Conservation (phyloP, 2,329 filamentous ascomycete genomes). For the Achaetomium macrosporum region DNA sequence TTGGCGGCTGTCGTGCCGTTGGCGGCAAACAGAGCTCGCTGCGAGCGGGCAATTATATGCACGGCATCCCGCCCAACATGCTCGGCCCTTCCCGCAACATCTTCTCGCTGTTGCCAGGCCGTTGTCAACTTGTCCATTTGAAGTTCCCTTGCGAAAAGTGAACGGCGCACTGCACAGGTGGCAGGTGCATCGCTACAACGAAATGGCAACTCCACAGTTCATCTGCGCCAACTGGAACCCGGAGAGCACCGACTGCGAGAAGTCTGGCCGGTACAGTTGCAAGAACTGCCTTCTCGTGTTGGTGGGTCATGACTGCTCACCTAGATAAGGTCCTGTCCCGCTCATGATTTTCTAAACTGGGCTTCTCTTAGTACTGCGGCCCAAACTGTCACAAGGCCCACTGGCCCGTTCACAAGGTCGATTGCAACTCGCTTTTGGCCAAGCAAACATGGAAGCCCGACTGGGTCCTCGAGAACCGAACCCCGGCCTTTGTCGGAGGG, state of each 20-base stretch:
- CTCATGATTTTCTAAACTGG: background rate
- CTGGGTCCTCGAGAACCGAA: background rate
- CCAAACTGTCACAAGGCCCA: constrained; percentile 3
- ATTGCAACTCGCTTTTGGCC: background rate
- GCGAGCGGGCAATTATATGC: no score
- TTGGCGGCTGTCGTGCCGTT: no score
- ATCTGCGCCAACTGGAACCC: background rate
- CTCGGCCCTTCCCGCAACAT: no score
- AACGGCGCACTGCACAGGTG: no score
- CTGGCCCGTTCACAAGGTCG: background rate
- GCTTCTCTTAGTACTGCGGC: background rate
- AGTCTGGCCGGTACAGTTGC: background rate
- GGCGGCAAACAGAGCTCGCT: no score
- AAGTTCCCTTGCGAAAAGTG: no score
- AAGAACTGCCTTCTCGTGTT: background rate
- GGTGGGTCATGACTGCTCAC: background rate
- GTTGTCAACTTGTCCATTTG: no score
- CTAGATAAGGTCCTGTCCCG: no score
- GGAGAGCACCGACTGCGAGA: background rate
- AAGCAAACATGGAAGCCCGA: background rate
- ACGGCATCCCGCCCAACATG: no score
- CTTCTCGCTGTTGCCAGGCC: no score
- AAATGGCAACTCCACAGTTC: background rate
- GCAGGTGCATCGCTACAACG: no score
- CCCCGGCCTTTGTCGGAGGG: background rate